Conservation (phyloP, 2,329 filamentous ascomycete species). For the Verticillium nubilum region DNA sequence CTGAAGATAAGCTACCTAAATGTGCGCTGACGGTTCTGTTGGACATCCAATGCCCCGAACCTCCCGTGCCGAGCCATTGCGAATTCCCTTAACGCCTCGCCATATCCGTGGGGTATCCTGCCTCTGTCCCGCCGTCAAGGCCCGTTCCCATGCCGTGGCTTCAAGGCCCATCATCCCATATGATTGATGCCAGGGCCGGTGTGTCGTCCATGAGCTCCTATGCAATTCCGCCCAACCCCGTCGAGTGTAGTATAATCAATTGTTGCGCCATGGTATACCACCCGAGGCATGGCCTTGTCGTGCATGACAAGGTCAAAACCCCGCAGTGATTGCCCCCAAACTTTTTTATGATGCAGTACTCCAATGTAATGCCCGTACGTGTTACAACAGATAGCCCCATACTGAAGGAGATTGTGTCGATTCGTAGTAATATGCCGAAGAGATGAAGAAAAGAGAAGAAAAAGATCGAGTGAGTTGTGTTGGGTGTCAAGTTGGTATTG, state of each 20-base stretch:
- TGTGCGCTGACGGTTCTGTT: background rate
- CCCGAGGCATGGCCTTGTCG: background rate
- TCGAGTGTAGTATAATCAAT: background rate
- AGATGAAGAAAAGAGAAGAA: slow-evolving; percentile 9
- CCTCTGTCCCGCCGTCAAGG: background rate
- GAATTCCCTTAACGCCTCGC: background rate
- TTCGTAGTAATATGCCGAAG: slow-evolving; percentile 14
- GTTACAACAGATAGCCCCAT: slow-evolving; percentile 30
- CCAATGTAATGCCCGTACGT: slow-evolving; percentile 40
- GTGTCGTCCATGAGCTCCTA: background rate
- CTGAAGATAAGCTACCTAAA: background rate
- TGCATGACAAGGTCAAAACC: background rate
- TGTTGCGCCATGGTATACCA: background rate
- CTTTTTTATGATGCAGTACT: slow-evolving; percentile 45
- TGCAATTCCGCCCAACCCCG: background rate
- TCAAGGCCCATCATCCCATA: background rate
- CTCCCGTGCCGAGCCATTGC: background rate
- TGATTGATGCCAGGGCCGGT: background rate
- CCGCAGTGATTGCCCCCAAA: background rate
- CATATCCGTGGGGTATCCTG: background rate
- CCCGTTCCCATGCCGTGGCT: background rate
- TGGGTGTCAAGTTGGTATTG: slow-evolving; percentile 11
- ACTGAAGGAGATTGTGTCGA: slow-evolving; percentile 13
- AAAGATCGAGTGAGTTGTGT: slow-evolving; percentile 24
- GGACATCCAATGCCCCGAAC: background rate